These are phyloP conservation scores for Ilex aquifolium DNA, from an alignment of 257 asterid species.

Conservation along the genomic window DNA sequence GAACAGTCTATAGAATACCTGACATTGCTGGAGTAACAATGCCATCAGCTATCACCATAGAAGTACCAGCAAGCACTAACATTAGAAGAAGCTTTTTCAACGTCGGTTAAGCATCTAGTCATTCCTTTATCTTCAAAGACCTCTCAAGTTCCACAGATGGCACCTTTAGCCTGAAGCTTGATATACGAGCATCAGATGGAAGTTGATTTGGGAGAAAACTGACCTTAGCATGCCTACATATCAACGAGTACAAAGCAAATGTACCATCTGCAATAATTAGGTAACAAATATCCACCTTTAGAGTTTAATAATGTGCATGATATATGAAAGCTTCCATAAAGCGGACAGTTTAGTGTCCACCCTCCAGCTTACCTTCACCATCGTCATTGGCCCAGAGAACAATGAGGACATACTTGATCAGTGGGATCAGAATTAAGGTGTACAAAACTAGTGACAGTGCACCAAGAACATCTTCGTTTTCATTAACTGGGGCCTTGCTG, in stretches of 20 bases:
- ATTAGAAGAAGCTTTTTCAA: slow-evolving; percentile 80
- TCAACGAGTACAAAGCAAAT: slow-evolving; percentile 95
- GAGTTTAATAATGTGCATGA: neutral
- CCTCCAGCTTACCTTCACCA: slow-evolving; percentile 75
- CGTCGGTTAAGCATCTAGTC: slow-evolving; percentile 78
- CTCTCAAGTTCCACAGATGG: slow-evolving; percentile 99
- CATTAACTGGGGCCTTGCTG: slow-evolving; percentile 92
- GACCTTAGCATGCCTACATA: slow-evolving; percentile 97
- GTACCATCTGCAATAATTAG: slow-evolving; percentile 84
- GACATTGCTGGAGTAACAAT: slow-evolving; percentile 99
- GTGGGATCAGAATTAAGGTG: slow-evolving; percentile 79
- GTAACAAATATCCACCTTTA: slow-evolving; percentile 1
- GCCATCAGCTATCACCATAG: slow-evolving; percentile 99
- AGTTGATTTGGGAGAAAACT: slow-evolving; percentile 91
- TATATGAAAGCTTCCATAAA: neutral
- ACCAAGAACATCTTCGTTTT: slow-evolving; percentile 89
- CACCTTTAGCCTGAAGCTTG: slow-evolving; percentile 93
- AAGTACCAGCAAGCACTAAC: slow-evolving; percentile 97
- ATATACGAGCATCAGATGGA: slow-evolving; percentile 87
- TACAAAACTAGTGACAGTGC: slow-evolving; percentile 87
- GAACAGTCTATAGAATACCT: slow-evolving; percentile 41
- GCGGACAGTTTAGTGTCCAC: neutral
- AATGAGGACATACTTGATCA: slow-evolving; percentile 81
- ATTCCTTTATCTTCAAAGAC: slow-evolving; percentile 88
- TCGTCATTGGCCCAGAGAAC: slow-evolving; percentile 99